These are phyloP conservation scores for Musa troglodytarum DNA, from an alignment of 176 grass and related monocot genomes.

Conservation along the genomic window DNA sequence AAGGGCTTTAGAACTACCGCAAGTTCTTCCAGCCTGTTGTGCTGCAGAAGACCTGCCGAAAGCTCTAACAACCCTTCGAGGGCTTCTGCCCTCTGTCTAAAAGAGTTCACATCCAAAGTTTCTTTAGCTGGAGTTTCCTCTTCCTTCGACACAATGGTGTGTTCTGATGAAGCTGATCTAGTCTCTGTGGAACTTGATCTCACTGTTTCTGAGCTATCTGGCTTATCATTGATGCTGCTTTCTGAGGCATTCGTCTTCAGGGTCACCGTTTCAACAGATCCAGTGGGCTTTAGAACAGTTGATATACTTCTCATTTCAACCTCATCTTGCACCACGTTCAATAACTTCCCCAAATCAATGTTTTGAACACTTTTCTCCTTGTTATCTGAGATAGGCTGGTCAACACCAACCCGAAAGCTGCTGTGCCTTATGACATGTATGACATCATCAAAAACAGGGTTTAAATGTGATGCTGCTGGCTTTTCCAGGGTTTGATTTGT, in stretches of 20 bases:
- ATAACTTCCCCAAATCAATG: conserved; percentile 24
- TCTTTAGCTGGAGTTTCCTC: conserved; percentile 51
- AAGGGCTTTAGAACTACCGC: conserved; percentile 90
- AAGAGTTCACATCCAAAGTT: conserved; percentile 83
- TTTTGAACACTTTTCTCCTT: conserved; percentile 25
- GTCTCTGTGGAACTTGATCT: conserved; percentile 34
- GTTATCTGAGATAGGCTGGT: conserved; percentile 28
- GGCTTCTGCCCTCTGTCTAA: conserved; percentile 87
- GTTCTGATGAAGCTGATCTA: conserved; percentile 29
- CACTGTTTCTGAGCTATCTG: conserved; percentile 26
- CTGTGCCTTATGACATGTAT: conserved; percentile 87
- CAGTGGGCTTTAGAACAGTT: conserved; percentile 22
- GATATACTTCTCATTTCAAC: conserved; percentile 40
- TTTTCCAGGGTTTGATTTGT: conserved; percentile 37
- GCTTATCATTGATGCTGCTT: conserved; percentile 26
- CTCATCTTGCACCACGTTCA: conserved; percentile 49
- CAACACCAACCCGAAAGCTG: conserved; percentile 43
- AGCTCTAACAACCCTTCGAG: conserved; percentile 94
- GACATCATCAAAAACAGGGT: conserved; percentile 55
- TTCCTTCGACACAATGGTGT: conserved; percentile 37
- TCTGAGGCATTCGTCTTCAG: conserved; percentile 30
- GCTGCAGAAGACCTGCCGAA: conserved; percentile 71
- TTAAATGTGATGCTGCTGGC: conserved; percentile 30
- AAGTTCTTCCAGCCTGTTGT: conserved; percentile 79
- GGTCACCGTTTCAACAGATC: conserved; percentile 28